phyloP scores from a whole-genome alignment of 1,284 basidiomycete species.

The Wallemia mellicola region DNA sequence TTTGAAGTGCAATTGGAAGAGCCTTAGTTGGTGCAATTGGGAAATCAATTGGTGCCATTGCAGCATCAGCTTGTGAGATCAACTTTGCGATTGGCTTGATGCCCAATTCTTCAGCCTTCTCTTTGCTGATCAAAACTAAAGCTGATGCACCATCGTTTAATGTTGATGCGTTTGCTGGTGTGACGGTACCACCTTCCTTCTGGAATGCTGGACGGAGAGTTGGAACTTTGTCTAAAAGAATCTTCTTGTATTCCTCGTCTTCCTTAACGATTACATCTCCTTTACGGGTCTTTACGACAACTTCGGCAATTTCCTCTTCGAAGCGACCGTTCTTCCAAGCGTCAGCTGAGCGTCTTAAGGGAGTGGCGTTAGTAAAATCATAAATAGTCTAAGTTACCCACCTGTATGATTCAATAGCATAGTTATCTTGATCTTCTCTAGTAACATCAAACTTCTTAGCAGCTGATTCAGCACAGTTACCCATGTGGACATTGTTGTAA shows the following conservation, averaged over 20 bases:
- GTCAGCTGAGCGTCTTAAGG: conserved; percentile 25
- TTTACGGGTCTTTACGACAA: conserved; percentile 84
- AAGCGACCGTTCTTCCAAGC: conserved; percentile 71
- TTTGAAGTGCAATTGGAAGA: conserved; percentile 60
- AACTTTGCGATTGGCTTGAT: conserved; percentile 71
- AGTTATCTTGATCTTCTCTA: conserved; percentile 58
- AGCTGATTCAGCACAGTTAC: conserved; percentile 71
- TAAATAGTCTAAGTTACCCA: conserved; percentile 26
- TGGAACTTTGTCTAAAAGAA: conserved; percentile 74
- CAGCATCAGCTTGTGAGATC: conserved; percentile 74
- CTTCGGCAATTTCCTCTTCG: conserved; percentile 61
- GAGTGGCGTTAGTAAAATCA: not conserved
- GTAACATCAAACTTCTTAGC: conserved; percentile 56
- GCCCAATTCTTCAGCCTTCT: conserved; percentile 61
- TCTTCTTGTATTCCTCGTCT: conserved; percentile 93
- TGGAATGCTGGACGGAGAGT: conserved; percentile 65
- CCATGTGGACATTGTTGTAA: conserved; percentile 88
- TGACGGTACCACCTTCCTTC: conserved; percentile 56
- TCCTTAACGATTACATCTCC: conserved; percentile 65
- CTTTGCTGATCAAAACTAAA: conserved; percentile 67
- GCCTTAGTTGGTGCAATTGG: conserved; percentile 78
- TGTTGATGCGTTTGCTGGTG: conserved; percentile 82
- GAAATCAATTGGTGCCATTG: conserved; percentile 90
- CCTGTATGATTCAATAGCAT: conserved; percentile 78
- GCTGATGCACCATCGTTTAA: conserved; percentile 95